A percentile compares a stretch with the other conserved stretches of the same genome.
Conservation (phyloP, 176 grass and related monocot genomes). For the Bromus sterilis region DNA sequence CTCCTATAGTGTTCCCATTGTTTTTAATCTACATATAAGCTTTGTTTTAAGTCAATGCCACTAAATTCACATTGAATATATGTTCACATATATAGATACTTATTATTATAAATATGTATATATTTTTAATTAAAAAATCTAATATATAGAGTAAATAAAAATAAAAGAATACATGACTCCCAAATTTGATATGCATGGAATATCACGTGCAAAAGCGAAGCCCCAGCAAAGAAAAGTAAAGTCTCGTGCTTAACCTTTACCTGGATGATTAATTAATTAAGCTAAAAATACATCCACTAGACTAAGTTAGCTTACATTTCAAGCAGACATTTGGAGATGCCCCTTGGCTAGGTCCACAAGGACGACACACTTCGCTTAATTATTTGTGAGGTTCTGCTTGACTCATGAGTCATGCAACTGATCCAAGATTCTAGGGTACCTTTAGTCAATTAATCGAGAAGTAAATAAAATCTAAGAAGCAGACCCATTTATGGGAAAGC, state of each 20-base stretch:
- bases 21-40: too few relatives aligned
- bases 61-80: too few relatives aligned
- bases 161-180: background rate
- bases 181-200: background rate
- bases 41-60: too few relatives aligned
- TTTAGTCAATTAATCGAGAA: background rate
- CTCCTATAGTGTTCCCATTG: too few relatives aligned
- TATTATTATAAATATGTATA: too few relatives aligned
- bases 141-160: too few relatives aligned
- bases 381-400: slow-evolving; percentile 43
- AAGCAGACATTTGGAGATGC: slow-evolving; percentile 74
- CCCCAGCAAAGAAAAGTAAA: slow-evolving; percentile 7
- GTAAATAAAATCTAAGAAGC: slow-evolving; percentile 14
- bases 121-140: too few relatives aligned
- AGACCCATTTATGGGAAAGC: background rate
- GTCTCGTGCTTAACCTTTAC: slow-evolving; percentile 36
- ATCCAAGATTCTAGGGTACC: slow-evolving; percentile 1
- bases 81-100: too few relatives aligned
- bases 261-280: background rate
- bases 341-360: slow-evolving; percentile 3
- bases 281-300: slow-evolving; percentile 44
- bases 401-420: background rate
- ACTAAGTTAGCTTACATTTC: slow-evolving; percentile 79
- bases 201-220: slow-evolving; percentile 6
- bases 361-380: background rate